Base-by-base conservation (phyloP, 148 eudicot genomes). In the Rhododendron ovatum region DNA sequence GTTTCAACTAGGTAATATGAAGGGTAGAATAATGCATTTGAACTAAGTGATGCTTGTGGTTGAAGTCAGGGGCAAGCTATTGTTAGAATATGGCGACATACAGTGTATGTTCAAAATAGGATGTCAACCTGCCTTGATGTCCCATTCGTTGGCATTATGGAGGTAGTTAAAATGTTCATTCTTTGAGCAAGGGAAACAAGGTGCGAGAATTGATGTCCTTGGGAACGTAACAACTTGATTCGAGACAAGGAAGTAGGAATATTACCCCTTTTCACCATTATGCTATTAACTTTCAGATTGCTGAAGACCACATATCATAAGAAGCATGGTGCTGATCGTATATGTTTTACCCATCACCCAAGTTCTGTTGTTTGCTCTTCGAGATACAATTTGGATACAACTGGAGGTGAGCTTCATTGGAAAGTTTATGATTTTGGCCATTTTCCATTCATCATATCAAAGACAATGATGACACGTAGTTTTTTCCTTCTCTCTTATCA, bases 331-430 rank as follows among this genome's bases (percentile, higher is more conserved):
- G 98, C 98, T 87, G 98, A 97, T 89, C 90, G 95, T 67, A 90
- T 97, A 92, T 95, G 99, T 91, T 97, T 97, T 90, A 94, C 99
- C 83, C 99, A 97, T 90, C 98, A 97, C 88, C 95, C 94, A 79
- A 95, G 92, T 87, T 92, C 98, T 43, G 92, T 95, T 84, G 87
- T 97, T 86, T 95, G 98, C 90, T 95, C 98, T 48, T 97, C 99
- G 80, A 95, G 87, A 87, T 86, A 92, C 91, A 91, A 93, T 89
- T 91, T 94, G 85, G 94, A 94, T 88, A 84, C 97, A 39, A 89
- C 88, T 63, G 98, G 95, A 92, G 98, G 98, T 93, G 59, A 91
- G 78, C 85, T 65, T 80, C 71, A 74, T n/a, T 74, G 61, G 71
- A 9, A 63, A 59, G 73, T 2, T 73, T 81, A 53, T 78, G 30